Evolutionary conservation across 2,329 filamentous ascomycete species (phyloP).

Genomic region (Talaromyces sp.): DNA sequence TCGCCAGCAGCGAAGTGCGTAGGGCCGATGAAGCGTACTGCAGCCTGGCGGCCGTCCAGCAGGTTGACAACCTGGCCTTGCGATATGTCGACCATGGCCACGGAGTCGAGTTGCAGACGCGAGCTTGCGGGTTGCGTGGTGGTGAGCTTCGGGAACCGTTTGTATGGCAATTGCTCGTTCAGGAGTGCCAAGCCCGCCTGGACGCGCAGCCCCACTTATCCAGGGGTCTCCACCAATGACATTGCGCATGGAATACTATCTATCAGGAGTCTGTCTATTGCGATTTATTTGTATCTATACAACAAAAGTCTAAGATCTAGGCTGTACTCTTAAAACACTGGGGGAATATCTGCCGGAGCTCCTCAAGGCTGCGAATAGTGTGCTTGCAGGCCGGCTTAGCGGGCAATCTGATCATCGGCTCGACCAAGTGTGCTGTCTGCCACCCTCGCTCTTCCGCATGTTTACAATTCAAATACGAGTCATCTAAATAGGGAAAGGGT

Average conservation of each 20-base stretch:
- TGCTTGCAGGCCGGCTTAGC: slow-evolving; percentile 61
- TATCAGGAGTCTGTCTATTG: not conserved
- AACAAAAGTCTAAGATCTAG: not conserved
- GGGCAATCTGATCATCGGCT: slow-evolving; percentile 63
- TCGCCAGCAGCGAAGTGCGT: slow-evolving; percentile 75
- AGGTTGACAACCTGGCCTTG: slow-evolving; percentile 72
- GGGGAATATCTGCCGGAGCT: slow-evolving; percentile 71
- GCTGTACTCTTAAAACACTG: slow-evolving; percentile 66
- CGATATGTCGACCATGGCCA: slow-evolving; percentile 16
- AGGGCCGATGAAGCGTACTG: slow-evolving; percentile 73
- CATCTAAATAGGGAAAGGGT: slow-evolving; percentile 49
- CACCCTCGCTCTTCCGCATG: slow-evolving; percentile 75
- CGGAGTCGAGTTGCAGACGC: not conserved
- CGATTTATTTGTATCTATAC: no score
- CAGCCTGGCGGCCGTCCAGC: slow-evolving; percentile 67
- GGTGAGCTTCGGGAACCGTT: not conserved
- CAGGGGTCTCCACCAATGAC: not conserved
- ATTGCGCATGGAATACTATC: not conserved
- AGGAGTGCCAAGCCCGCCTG: slow-evolving; percentile 9
- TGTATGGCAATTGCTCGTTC: slow-evolving; percentile 9
- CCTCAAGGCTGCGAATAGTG: slow-evolving; percentile 68
- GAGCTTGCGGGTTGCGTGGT: not conserved
- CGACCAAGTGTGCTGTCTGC: slow-evolving; percentile 79
- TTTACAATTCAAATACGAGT: slow-evolving; percentile 76
- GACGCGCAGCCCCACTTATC: slow-evolving; percentile 3